A percentile compares a stretch with the other conserved stretches of the same genome.
phyloP scores from a whole-genome alignment of 129 eudicot genomes.

The Pseudognaphalium luteoalbum region DNA sequence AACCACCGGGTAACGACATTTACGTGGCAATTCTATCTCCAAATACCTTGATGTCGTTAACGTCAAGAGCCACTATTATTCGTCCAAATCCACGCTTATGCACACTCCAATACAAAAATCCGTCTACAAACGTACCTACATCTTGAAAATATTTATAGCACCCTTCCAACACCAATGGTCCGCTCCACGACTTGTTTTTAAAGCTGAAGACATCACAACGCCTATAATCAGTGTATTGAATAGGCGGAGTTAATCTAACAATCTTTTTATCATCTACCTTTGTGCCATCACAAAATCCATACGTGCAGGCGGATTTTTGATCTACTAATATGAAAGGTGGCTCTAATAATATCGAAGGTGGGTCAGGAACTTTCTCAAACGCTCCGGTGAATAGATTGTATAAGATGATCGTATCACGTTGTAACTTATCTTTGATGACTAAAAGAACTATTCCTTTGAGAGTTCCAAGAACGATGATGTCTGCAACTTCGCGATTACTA shows the following conservation, averaged over 20 bases:
- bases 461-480: slow-evolving; percentile 3
- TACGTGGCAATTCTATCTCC: neutral
- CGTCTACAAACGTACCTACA: slow-evolving; percentile 10
- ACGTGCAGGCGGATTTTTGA: neutral
- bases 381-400: slow-evolving; percentile 13
- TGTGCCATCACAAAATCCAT: slow-evolving; percentile 17
- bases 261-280: slow-evolving; percentile 5
- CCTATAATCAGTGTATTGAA: no score
- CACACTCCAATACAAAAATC: slow-evolving; percentile 13
- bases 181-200: slow-evolving; percentile 15
- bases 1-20: neutral
- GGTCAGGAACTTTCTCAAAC: neutral
- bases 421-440: neutral
- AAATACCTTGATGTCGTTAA: neutral
- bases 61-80: neutral
- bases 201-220: slow-evolving; percentile 11
- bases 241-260: neutral
- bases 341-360: neutral
- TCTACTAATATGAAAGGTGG: neutral
- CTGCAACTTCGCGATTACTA: neutral
- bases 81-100: neutral
- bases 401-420: slow-evolving; percentile 3
- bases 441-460: slow-evolving; percentile 10
- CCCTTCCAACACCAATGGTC: no score
- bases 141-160: neutral